Evolutionary conservation across 306 rosid genomes (phyloP).

Genomic region (Castanea sativa): DNA sequence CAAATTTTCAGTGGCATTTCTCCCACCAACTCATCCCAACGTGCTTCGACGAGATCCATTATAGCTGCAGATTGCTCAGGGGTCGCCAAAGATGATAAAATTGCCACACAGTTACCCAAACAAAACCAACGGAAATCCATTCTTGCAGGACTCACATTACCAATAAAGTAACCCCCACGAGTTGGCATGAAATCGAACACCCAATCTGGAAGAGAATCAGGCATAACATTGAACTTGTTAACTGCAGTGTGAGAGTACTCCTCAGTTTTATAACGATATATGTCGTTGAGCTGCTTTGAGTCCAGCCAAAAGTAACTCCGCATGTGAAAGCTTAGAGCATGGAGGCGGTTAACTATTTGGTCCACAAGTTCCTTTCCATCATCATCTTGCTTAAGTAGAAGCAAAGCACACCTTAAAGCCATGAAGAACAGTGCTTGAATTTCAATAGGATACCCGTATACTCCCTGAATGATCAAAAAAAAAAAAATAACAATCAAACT

Average conservation of each 20-base stretch:
- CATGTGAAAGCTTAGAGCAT: constrained; percentile 34
- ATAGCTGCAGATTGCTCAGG: constrained; percentile 38
- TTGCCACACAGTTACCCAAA: constrained; percentile 39
- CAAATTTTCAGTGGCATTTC: constrained; percentile 42
- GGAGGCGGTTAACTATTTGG: constrained; percentile 26
- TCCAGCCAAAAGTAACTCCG: constrained; percentile 39
- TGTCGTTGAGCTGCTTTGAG: constrained; percentile 35
- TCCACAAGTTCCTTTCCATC: constrained; percentile 28
- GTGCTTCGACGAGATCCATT: constrained; percentile 38
- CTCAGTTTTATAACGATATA: constrained; percentile 43
- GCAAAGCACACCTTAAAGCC: constrained; percentile 32
- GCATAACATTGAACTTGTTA: constrained; percentile 44
- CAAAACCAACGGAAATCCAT: constrained; percentile 49
- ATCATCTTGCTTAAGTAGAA: constrained; percentile 30
- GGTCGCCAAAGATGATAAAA: constrained; percentile 35
- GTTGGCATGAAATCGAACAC: constrained; percentile 39
- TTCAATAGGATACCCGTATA: constrained; percentile 39
- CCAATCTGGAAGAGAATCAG: constrained; percentile 39
- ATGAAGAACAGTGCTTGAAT: constrained; percentile 39
- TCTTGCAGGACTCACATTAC: constrained; percentile 40
- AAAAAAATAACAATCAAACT: neutral
- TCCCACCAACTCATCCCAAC: constrained; percentile 41
- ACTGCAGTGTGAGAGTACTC: constrained; percentile 42
- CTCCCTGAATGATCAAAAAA: constrained; percentile 15
- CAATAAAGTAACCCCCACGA: constrained; percentile 42